Conservation (phyloP, 1,284 basidiomycete genomes). For the Nidula niveotomentosa region DNA sequence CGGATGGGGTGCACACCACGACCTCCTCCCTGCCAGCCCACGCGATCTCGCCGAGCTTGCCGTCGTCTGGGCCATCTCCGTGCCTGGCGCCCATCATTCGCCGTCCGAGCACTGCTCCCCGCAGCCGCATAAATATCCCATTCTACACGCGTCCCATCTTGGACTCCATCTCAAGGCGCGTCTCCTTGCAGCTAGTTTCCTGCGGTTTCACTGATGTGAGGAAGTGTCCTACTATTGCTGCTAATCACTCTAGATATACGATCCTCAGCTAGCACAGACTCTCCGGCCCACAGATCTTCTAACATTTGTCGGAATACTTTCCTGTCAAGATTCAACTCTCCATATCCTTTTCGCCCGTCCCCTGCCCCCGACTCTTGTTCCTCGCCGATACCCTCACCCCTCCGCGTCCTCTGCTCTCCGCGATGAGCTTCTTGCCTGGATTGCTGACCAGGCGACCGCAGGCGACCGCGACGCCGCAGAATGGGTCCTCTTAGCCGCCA, state of each 20-base stretch:
- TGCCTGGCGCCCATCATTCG: constrained; percentile 47
- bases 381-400: constrained; percentile 30
- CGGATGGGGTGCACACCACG: constrained; percentile 61
- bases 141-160: constrained; percentile 49
- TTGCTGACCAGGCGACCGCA: constrained; percentile 65
- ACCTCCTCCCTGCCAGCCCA: constrained; percentile 36
- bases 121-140: constrained; percentile 62
- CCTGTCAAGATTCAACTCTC: constrained; percentile 59
- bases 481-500: constrained; percentile 67
- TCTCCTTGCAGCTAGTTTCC: neutral
- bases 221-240: too few relatives aligned
- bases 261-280: constrained; percentile 34
- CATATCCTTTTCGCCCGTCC: constrained; percentile 60
- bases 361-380: constrained; percentile 38
- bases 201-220: neutral
- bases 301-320: constrained; percentile 71
- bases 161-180: constrained; percentile 70
- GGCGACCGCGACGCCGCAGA: constrained; percentile 76
- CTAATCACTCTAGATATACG: constrained; percentile 51
- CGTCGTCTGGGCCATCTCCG: constrained; percentile 67
- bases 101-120: constrained; percentile 15
- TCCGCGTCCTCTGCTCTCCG: constrained; percentile 28
- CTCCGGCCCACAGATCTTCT: constrained; percentile 59
- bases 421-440: constrained; percentile 63
- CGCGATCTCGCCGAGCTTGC: constrained; percentile 55